These are phyloP conservation scores for Pleurotus sapidus DNA, from an alignment of 768 basidiomycete genomes.

Conservation along the genomic window DNA sequence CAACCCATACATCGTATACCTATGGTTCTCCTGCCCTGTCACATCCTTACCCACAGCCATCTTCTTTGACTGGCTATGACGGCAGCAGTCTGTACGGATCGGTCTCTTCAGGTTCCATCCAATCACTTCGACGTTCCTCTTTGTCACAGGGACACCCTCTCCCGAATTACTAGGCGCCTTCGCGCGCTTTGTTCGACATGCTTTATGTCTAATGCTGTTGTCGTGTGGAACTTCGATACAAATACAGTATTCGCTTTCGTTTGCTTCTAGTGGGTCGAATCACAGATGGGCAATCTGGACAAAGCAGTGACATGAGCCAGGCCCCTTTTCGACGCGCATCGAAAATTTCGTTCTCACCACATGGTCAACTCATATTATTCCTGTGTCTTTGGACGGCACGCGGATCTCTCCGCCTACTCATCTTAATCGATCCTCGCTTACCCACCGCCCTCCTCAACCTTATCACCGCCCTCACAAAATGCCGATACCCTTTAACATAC, in stretches of 20 bases:
- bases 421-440: not conserved
- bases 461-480: not conserved
- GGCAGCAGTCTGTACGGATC: not conserved
- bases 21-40: slow-evolving; percentile 6
- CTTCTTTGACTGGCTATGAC: not conserved
- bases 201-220: not conserved
- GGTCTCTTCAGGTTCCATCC: not conserved
- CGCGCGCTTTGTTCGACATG: not conserved
- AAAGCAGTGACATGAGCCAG: not conserved
- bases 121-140: not conserved
- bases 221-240: not conserved
- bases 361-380: not conserved
- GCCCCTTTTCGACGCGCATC: not conserved
- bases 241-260: not conserved
- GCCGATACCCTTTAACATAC: slow-evolving; percentile 3
- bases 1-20: not conserved
- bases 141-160: not conserved
- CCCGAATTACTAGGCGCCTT: slow-evolving; percentile 1
- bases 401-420: not conserved
- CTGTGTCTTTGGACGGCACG: not conserved
- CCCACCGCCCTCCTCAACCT: not conserved
- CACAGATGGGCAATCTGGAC: not conserved
- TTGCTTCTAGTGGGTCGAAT: not conserved
- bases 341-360: slow-evolving; percentile 7
- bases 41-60: not conserved